These are phyloP conservation scores for Canavalia ensiformis DNA, from an alignment of 306 rosid genomes.

Conservation along the genomic window DNA sequence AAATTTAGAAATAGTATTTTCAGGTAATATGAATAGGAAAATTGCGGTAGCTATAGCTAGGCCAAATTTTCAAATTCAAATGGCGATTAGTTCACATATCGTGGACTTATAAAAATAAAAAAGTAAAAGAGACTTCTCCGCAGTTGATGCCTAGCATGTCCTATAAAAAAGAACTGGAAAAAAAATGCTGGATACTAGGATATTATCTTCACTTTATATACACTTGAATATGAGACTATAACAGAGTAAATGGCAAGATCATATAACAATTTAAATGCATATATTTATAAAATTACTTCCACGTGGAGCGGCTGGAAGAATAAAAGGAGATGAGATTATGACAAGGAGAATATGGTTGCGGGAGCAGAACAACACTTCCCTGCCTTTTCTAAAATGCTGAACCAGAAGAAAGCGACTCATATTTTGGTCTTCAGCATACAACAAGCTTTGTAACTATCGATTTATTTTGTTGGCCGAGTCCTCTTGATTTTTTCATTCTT, in stretches of 20 bases:
- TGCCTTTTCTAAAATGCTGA: slow-evolving; percentile 12
- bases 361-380: slow-evolving; percentile 42
- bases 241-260: too few species aligned
- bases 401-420: slow-evolving; percentile 28
- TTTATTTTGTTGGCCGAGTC: not conserved
- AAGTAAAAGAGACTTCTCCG: not conserved
- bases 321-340: slow-evolving; percentile 22
- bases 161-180: too few species aligned
- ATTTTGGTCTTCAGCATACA: slow-evolving; percentile 20
- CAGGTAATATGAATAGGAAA: too few species aligned
- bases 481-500: slow-evolving; percentile 1
- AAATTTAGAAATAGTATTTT: too few species aligned
- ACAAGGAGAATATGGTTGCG: slow-evolving; percentile 35
- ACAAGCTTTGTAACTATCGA: slow-evolving; percentile 48
- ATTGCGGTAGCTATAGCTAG: too few species aligned
- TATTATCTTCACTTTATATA: too few species aligned
- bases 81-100: not conserved
- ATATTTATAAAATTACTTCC: not conserved
- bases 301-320: slow-evolving; percentile 9
- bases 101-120: not conserved
- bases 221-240: too few species aligned
- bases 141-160: not conserved
- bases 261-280: not conserved
- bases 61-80: not conserved
- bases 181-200: too few species aligned